These are phyloP conservation scores for Amaranthus cruentus DNA, from an alignment of 148 eudicot genomes.

Conservation along the genomic window DNA sequence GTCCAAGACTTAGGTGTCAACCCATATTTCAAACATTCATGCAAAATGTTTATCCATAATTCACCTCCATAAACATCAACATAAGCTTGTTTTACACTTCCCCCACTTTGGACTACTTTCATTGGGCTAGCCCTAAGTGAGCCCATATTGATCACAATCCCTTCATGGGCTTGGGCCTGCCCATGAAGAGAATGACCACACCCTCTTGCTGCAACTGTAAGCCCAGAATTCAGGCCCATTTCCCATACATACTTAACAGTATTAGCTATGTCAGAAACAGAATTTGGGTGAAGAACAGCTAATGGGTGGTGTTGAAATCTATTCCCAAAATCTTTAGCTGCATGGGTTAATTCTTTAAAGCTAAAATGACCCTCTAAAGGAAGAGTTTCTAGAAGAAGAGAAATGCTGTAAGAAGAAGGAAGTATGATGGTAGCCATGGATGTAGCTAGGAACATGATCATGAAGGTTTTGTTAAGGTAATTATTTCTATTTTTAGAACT, in stretches of 20 bases:
- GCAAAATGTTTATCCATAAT: constrained; percentile 69
- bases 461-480: constrained; percentile 29
- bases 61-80: constrained; percentile 81
- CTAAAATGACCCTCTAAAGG: constrained; percentile 42
- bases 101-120: constrained; percentile 28
- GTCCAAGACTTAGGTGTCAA: constrained; percentile 92
- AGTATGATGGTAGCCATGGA: constrained; percentile 29
- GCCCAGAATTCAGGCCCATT: constrained; percentile 50
- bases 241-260: constrained; percentile 47
- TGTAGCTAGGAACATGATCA: constrained; percentile 40
- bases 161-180: constrained; percentile 60
- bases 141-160: constrained; percentile 72
- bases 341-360: constrained; percentile 40
- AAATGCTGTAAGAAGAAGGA: constrained; percentile 30
- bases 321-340: constrained; percentile 63
- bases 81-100: constrained; percentile 26
- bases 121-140: constrained; percentile 36
- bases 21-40: constrained; percentile 54
- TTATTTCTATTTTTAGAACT: not conserved
- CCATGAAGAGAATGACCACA: constrained; percentile 77
- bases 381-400: constrained; percentile 36
- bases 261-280: constrained; percentile 53
- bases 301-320: constrained; percentile 37
- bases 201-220: constrained; percentile 77
- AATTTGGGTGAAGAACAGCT: constrained; percentile 63